A percentile compares a stretch with the other conserved stretches of the same genome.
Conservation (phyloP, 2,329 filamentous ascomycete species). For the Penicillium olsonii region DNA sequence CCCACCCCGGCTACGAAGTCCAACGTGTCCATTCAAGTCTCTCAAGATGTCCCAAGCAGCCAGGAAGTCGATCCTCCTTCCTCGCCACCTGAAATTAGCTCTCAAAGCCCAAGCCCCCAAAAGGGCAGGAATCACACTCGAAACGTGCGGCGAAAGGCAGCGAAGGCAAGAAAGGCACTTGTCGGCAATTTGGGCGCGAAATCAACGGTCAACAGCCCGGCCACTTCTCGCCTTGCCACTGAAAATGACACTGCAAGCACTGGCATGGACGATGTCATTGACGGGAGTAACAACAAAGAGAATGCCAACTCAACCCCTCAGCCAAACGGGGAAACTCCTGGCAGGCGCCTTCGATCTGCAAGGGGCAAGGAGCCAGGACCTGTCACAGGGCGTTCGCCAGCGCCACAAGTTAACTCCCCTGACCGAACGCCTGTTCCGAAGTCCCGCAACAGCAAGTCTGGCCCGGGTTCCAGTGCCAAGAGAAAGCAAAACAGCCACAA, state of each 20-base stretch:
- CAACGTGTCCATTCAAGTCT: constrained; percentile 35
- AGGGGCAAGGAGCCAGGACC: constrained; percentile 17
- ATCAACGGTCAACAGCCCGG: constrained; percentile 10
- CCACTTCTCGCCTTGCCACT: background rate
- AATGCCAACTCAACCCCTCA: constrained; percentile 7
- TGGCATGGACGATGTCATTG: constrained; percentile 2
- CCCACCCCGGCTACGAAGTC: constrained; percentile 27
- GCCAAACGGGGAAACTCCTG: constrained; percentile 16
- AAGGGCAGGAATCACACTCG: constrained; percentile 11
- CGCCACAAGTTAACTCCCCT: constrained; percentile 4
- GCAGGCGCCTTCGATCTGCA: constrained; percentile 28
- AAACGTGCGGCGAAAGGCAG: constrained; percentile 12
- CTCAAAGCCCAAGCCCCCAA: constrained; percentile 23
- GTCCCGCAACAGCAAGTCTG: constrained; percentile 11
- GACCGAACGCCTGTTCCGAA: constrained; percentile 4
- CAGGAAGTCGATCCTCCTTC: constrained; percentile 34
- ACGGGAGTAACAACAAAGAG: constrained; percentile 11
- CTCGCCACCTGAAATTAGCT: constrained; percentile 36
- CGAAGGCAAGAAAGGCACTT: constrained; percentile 18
- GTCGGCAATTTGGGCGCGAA: constrained; percentile 3
- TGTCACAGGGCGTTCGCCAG: constrained; percentile 1
- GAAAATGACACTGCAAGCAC: constrained; percentile 6
- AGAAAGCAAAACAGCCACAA: constrained; percentile 5
- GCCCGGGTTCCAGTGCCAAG: constrained; percentile 15
- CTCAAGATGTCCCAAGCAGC: constrained; percentile 18